These are phyloP conservation scores for Exidia glandulosa DNA, from an alignment of 768 basidiomycete genomes.

Conservation along the genomic window DNA sequence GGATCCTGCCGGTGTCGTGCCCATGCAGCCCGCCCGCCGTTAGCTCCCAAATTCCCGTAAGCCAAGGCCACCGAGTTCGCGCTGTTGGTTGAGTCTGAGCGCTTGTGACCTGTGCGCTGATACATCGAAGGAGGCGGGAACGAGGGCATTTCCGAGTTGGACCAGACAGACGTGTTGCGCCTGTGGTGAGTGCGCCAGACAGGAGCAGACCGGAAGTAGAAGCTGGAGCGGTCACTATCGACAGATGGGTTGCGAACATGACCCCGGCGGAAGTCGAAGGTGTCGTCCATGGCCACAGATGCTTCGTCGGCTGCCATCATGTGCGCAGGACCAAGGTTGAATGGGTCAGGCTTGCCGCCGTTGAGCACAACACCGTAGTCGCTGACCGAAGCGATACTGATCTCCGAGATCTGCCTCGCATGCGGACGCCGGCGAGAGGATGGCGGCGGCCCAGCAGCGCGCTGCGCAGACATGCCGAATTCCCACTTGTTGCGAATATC, in stretches of 20 bases:
- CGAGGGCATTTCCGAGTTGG: conserved; percentile 21
- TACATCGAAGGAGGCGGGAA: conserved; percentile 1
- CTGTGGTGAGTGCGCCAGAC: conserved; percentile 32
- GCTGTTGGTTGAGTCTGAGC: conserved; percentile 50
- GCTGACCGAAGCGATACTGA: conserved; percentile 71
- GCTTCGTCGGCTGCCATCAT: conserved; percentile 50
- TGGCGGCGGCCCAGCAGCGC: conserved; percentile 50
- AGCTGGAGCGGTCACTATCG: conserved; percentile 69
- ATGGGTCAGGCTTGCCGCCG: conserved; percentile 55
- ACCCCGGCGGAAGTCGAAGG: conserved; percentile 49
- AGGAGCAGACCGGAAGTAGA: conserved; percentile 49
- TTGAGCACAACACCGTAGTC: conserved; percentile 64
- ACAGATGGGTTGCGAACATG: conserved; percentile 25
- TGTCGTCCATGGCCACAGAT: conserved; percentile 51
- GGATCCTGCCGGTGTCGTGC: conserved; percentile 32
- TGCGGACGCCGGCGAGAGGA: conserved; percentile 17
- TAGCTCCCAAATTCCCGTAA: conserved; percentile 41
- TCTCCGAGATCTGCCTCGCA: conserved; percentile 43
- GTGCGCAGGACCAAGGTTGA: conserved; percentile 52
- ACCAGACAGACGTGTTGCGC: conserved; percentile 41
- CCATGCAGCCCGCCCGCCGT: conserved; percentile 49
- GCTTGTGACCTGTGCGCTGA: conserved; percentile 6
- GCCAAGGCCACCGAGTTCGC: conserved; percentile 46
- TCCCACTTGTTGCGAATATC: conserved; percentile 75
- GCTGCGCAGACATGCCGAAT: conserved; percentile 46